Base-by-base conservation (phyloP, 2,329 filamentous ascomycete genomes). In the Botrytis paeoniae region DNA sequence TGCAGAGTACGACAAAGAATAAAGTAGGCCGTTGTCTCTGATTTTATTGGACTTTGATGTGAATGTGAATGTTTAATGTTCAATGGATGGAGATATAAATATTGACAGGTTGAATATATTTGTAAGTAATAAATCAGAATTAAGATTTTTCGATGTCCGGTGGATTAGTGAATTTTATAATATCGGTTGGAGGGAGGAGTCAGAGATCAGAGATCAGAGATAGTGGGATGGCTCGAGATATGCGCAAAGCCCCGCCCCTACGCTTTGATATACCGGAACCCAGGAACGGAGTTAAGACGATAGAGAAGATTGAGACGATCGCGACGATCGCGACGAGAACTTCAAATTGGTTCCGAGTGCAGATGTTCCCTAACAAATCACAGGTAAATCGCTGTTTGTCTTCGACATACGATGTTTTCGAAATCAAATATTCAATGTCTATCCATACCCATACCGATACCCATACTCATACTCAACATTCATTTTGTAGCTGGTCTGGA, bases 231-330 rank as follows among this genome's bases (percentile, higher is more conserved):
- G 51, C 51, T 29, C 51, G 25, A 39, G 35, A 41, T 41, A 63
- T 41, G 48, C 48, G 35, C 65, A 68, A 68, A 68, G 65, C 65
- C 65, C 48, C 65, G 65, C 65, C 43, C 6, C n/a, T 57, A 39
- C 64, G 64, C 64, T 68, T 57, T 54, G 48, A 68, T 41, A 20
- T 35, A 39, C 32, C 35, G 22, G 35, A 39, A 25, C 32, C 4
- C 35, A 39, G n/a, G n/a, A n/a, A n/a, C n/a, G n/a, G n/a, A n/a
- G n/a, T n/a, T n/a, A n/a, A n/a, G n/a, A n/a, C n/a, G n/a, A n/a
- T n/a, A n/a, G n/a, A n/a, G n/a, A n/a, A n/a, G 37, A 43, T 37
- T 10, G 61, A 41, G 60, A 39, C 22, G 22, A 48, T 25, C 1
- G 45, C 25, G 9, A 51, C 45, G 45, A 51, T 51, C 4, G 10